Conservation (phyloP, 2,329 filamentous ascomycete genomes). For the Ophiostoma himal-ulmi region DNA sequence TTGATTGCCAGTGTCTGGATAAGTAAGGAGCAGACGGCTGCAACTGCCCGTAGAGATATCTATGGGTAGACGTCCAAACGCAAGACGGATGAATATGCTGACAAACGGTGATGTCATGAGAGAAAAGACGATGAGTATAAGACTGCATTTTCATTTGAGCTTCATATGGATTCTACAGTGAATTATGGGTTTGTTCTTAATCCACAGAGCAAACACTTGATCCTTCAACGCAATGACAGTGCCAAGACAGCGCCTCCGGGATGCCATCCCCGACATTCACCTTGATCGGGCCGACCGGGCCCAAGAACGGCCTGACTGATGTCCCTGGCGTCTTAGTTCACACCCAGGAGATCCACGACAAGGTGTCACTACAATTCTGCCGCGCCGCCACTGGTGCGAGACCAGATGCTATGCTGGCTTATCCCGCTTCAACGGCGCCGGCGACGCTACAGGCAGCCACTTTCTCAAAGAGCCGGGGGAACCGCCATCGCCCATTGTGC, state of each 20-base stretch:
- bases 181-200: neutral
- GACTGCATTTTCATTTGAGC: too few relatives aligned
- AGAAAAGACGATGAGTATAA: too few relatives aligned
- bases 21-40: neutral
- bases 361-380: slow-evolving; percentile 46
- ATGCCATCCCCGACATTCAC: slow-evolving; percentile 40
- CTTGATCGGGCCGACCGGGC: slow-evolving; percentile 41
- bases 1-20: neutral
- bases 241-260: slow-evolving; percentile 35
- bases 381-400: slow-evolving; percentile 40
- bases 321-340: slow-evolving; percentile 45
- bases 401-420: slow-evolving; percentile 41
- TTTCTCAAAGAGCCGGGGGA: slow-evolving; percentile 58
- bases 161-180: neutral
- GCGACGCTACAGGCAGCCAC: slow-evolving; percentile 56
- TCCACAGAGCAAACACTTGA: neutral
- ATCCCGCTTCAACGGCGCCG: slow-evolving; percentile 59
- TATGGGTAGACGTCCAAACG: too few relatives aligned
- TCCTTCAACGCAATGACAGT: neutral
- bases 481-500: slow-evolving; percentile 52
- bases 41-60: neutral
- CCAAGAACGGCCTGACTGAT: slow-evolving; percentile 47
- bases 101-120: neutral
- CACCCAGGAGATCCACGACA: slow-evolving; percentile 39
- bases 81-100: neutral